Base-by-base conservation (phyloP, 1,284 basidiomycete species). In the Microbotryum violaceum region DNA sequence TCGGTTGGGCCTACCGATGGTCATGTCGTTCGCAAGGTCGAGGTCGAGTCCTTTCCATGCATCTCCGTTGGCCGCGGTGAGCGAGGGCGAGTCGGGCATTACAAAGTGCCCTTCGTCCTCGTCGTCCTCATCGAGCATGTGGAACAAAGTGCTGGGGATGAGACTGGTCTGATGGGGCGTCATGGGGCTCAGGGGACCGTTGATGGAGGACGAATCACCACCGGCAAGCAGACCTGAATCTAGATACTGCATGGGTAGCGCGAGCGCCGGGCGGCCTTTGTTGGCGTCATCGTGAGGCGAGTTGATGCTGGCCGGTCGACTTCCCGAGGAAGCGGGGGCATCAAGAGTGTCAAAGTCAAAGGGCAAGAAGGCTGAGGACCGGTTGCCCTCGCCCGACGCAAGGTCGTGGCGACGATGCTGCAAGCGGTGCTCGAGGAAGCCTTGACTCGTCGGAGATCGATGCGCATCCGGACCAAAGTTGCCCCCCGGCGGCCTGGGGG, bases 71-170 rank as follows among this genome's bases (percentile, higher is more conserved):
- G 52, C 58, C 3, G 54, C 58, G 12, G 60, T 49, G 7, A 64
- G 51, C n/a, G 63, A 68, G 29, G 65, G 67, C 55, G 66, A 67
- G 54, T 64, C 63, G 29, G 63, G 65, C 57, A 64, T 61, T 56
- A 55, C 65, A n/a, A 69, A 56, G 37, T 66, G 54, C 16, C 37
- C 37, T 23, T 62, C 66, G 47, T 68, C 70, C 59, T 72, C 70
- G 7, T 74, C 73, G 20, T 75, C 74, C 56, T 78, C 70, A 55
- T 72, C 71, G 54, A 72, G 67, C 64, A 72, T 65, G 51, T 71
- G 58, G 63, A 71, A 72, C 27, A 72, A 67, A 54, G 71, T 70
- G 27, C 63, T 65, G n/a, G 71, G 71, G 48, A 72, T 70, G 31
- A 72, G 57, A 23, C 67, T 68, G 33, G 71, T 53, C 60, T 72